Evolutionary conservation across 2,329 filamentous ascomycete genomes (phyloP).

Genomic region (Colletotrichum graminicola): DNA sequence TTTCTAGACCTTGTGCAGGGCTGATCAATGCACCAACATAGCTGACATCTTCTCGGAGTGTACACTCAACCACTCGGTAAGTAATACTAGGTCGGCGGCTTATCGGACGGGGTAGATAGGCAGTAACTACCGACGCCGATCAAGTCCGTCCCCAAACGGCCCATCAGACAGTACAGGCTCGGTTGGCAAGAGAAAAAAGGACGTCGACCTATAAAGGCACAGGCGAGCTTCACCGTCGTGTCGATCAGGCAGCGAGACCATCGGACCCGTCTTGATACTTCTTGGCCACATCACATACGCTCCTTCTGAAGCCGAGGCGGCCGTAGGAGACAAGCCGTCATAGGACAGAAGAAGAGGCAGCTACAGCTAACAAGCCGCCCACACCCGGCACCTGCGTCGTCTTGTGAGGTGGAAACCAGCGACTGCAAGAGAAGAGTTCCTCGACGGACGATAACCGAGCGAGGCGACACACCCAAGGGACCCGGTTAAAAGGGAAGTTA

Average conservation of each 20-base stretch:
- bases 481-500: background rate
- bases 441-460: background rate
- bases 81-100: background rate
- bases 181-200: background rate
- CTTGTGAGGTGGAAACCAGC: background rate
- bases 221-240: background rate
- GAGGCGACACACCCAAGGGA: background rate
- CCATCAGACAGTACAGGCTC: constrained; percentile 8
- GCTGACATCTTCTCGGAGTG: background rate
- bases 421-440: background rate
- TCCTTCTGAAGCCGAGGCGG: constrained; percentile 6
- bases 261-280: background rate
- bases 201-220: background rate
- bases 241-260: background rate
- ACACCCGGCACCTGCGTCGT: background rate
- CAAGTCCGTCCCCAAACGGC: constrained; percentile 12
- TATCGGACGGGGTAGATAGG: constrained; percentile 9
- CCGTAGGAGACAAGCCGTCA: background rate
- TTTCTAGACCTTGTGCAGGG: background rate
- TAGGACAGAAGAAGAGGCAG: background rate
- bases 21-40: background rate
- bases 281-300: background rate
- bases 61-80: background rate
- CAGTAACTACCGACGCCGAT: constrained; percentile 14
- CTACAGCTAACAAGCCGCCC: background rate